These are phyloP conservation scores for Sporodiniella umbellata DNA, from an alignment of 371 early-diverging fungal genomes.

Conservation along the genomic window DNA sequence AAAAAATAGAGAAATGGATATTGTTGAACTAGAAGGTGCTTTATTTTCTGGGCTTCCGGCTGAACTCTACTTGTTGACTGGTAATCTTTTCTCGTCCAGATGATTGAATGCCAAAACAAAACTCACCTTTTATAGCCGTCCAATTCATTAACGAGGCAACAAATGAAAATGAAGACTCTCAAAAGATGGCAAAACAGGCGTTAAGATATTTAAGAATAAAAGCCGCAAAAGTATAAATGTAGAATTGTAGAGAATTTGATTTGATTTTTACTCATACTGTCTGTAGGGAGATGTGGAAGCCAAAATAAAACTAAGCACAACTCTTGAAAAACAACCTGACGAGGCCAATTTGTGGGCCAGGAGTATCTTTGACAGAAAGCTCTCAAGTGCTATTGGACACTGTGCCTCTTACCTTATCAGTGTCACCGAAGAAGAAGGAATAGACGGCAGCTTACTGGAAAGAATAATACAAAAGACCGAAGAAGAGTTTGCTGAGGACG, in stretches of 20 bases:
- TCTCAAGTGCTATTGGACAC: conserved; percentile 29
- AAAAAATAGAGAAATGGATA: no score
- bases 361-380: conserved; percentile 42
- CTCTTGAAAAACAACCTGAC: conserved; percentile 21
- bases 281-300: conserved; percentile 45
- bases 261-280: conserved; percentile 3
- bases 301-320: conserved; percentile 40
- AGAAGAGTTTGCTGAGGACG: conserved; percentile 3
- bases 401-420: conserved; percentile 23
- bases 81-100: conserved; percentile 2
- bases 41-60: conserved; percentile 19
- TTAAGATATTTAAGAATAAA: conserved; percentile 21
- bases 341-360: conserved; percentile 46
- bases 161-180: neutral
- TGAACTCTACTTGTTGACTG: conserved; percentile 22
- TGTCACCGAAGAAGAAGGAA: conserved; percentile 5
- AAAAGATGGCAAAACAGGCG: conserved; percentile 14
- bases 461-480: conserved; percentile 17
- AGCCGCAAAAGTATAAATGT: conserved; percentile 28
- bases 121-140: conserved; percentile 15
- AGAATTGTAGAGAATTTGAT: neutral
- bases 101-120: neutral
- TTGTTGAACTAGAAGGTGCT: conserved; percentile 9
- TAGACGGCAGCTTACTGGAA: conserved; percentile 14
- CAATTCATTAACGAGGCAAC: conserved; percentile 15